Evolutionary conservation across 2,329 filamentous ascomycete species (phyloP).

Genomic region (Penicillium sp.): DNA sequence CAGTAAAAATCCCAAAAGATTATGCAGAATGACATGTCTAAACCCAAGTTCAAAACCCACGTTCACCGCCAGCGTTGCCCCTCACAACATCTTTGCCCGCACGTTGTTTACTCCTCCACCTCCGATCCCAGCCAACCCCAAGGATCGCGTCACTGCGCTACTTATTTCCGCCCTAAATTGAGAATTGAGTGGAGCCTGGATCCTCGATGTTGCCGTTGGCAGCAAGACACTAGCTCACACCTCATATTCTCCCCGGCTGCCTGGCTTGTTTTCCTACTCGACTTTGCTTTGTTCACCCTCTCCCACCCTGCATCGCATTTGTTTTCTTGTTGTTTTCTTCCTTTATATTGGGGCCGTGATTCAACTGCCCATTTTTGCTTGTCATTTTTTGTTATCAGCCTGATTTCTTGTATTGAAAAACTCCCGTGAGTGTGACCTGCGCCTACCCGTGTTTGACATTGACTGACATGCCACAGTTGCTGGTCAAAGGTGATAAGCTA

Average conservation of each 20-base stretch:
- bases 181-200: constrained; percentile 20
- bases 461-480: constrained; percentile 24
- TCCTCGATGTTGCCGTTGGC: constrained; percentile 27
- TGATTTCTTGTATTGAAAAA: constrained; percentile 14
- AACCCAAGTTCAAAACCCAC: constrained; percentile 1
- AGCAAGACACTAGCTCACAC: constrained; percentile 17
- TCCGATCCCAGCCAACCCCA: constrained; percentile 26
- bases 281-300: constrained; percentile 7
- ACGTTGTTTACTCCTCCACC: constrained; percentile 33
- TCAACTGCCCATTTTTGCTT: constrained; percentile 2
- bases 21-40: constrained; percentile 7
- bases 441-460: constrained; percentile 12
- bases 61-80: constrained; percentile 28
- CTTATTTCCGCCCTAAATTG: constrained; percentile 7
- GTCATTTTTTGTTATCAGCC: constrained; percentile 7
- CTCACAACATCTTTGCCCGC: constrained; percentile 28
- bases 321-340: constrained; percentile 5
- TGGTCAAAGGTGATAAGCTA: constrained; percentile 30
- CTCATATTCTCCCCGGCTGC: constrained; percentile 29
- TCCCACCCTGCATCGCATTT: constrained; percentile 13
- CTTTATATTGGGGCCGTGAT: neutral
- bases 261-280: constrained; percentile 12
- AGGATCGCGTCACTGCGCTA: constrained; percentile 14
- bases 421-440: constrained; percentile 20
- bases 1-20: neutral